Evolutionary conservation across 768 basidiomycete species (phyloP).

Genomic region (Candolleomyces efflorescens): DNA sequence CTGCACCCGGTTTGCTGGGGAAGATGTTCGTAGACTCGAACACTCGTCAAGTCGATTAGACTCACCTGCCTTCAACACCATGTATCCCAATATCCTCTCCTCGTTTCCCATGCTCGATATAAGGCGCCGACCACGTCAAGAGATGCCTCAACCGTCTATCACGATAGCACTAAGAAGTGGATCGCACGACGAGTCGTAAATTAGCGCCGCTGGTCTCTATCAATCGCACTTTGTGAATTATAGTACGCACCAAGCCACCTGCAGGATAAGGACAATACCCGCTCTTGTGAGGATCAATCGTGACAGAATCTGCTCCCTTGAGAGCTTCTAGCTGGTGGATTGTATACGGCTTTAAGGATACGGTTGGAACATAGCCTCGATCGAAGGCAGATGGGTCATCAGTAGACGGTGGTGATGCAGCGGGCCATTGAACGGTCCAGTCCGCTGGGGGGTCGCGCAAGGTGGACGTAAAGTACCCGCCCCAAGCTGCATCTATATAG

Average conservation of each 20-base stretch:
- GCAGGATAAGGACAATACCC: constrained; percentile 42
- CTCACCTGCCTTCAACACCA: constrained; percentile 45
- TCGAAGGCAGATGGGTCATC: constrained; percentile 4
- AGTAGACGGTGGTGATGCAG: not conserved
- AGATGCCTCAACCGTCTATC: constrained; percentile 33
- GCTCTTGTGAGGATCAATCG: constrained; percentile 36
- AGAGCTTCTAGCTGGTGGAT: constrained; percentile 24
- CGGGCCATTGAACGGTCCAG: constrained; percentile 3
- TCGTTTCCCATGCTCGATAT: constrained; percentile 16
- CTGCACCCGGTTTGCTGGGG: constrained; percentile 43
- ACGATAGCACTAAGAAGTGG: constrained; percentile 21
- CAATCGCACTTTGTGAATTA: too few relatives aligned
- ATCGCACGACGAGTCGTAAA: too few relatives aligned
- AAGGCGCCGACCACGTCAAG: constrained; percentile 34
- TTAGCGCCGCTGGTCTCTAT: too few relatives aligned
- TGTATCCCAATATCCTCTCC: constrained; percentile 37
- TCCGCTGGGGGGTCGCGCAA: constrained; percentile 15
- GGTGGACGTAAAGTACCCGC: constrained; percentile 38
- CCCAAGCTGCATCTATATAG: constrained; percentile 37
- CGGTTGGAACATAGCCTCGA: constrained; percentile 19
- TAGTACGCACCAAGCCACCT: constrained; percentile 26
- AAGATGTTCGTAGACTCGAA: not conserved
- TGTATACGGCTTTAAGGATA: constrained; percentile 25
- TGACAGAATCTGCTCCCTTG: constrained; percentile 32
- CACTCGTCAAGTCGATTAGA: not conserved